These are phyloP conservation scores for Musa balbisiana DNA, from an alignment of 202 grass and related monocot genomes.

Conservation along the genomic window DNA sequence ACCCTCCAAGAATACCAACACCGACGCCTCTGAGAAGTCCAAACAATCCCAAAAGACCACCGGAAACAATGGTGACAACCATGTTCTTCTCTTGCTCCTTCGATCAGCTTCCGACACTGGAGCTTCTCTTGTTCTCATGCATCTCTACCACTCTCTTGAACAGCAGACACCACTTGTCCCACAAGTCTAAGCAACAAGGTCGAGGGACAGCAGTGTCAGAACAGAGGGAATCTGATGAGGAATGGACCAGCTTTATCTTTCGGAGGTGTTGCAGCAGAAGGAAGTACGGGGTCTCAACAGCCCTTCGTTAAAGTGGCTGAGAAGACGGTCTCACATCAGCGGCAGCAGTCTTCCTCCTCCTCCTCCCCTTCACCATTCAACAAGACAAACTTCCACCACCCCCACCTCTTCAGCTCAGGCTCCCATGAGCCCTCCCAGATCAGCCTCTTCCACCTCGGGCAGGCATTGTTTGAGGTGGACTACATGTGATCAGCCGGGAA, in stretches of 20 bases:
- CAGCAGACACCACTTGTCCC: neutral
- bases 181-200: neutral
- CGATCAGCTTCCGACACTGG: neutral
- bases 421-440: neutral
- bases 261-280: neutral
- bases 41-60: neutral
- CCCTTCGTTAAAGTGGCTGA: neutral
- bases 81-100: too few relatives aligned
- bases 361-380: slow-evolving; percentile 1
- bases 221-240: neutral
- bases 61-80: neutral
- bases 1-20: neutral
- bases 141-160: neutral
- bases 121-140: neutral
- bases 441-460: neutral
- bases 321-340: neutral
- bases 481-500: neutral
- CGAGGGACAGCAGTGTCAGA: neutral
- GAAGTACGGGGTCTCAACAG: too few relatives aligned
- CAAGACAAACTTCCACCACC: neutral
- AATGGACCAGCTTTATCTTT: slow-evolving; percentile 7
- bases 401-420: neutral
- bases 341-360: neutral
- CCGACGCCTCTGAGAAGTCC: neutral
- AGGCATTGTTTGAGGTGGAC: slow-evolving; percentile 20